These are phyloP conservation scores for Ceratocystiopsis brevicomis DNA, from an alignment of 2,329 filamentous ascomycete genomes.

Conservation along the genomic window DNA sequence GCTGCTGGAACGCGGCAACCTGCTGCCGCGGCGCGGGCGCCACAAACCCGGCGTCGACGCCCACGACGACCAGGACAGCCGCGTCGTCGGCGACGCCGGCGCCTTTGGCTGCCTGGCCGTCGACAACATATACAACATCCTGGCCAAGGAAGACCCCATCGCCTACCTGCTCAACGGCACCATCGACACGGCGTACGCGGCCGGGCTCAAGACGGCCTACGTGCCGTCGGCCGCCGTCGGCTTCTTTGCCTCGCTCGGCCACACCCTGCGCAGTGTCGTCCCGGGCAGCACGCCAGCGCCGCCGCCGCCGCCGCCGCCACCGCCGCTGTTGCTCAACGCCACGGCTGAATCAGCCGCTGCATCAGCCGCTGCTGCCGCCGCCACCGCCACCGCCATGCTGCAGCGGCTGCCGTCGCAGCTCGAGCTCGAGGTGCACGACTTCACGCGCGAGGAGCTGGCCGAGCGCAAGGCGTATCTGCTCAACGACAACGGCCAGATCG, in stretches of 20 bases:
- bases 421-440: conserved; percentile 93
- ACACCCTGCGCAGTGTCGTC: conserved; percentile 42
- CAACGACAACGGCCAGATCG: conserved; percentile 93
- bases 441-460: conserved; percentile 76
- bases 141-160: conserved; percentile 54
- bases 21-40: conserved; percentile 60
- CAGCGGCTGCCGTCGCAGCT: conserved; percentile 41
- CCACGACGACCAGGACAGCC: conserved; percentile 33
- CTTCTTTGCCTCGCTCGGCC: conserved; percentile 44
- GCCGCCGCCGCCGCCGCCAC: conserved; percentile 7
- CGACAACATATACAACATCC: conserved; percentile 91
- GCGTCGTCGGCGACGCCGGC: conserved; percentile 59
- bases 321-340: too few relatives aligned
- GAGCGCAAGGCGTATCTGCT: conserved; percentile 74
- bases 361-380: too few relatives aligned
- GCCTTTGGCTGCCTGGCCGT: conserved; percentile 80
- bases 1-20: conserved; percentile 51
- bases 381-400: too few relatives aligned
- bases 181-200: conserved; percentile 63
- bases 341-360: not conserved
- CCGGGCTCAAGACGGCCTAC: conserved; percentile 55
- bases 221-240: conserved; percentile 56
- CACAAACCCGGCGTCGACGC: conserved; percentile 56
- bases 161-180: conserved; percentile 84
- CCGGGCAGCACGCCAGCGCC: conserved; percentile 24